These are phyloP conservation scores for Chrysosphaeria jannelii DNA, from an alignment of 2,329 filamentous ascomycete species.

Conservation along the genomic window DNA sequence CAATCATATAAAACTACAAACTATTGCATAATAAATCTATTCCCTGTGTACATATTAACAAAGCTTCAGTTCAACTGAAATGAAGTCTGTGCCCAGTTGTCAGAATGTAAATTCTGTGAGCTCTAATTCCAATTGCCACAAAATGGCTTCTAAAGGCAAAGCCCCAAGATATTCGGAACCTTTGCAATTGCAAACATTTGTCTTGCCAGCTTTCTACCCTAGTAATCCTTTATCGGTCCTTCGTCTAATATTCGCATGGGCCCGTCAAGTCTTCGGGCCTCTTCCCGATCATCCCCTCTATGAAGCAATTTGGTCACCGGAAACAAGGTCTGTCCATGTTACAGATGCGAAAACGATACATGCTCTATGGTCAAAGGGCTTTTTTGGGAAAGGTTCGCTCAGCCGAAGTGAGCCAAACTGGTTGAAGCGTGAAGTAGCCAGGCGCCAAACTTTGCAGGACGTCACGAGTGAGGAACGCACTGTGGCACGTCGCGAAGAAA, in stretches of 20 bases:
- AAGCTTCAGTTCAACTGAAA: no score
- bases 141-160: no score
- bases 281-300: slow-evolving; percentile 24
- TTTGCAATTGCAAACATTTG: slow-evolving; percentile 51
- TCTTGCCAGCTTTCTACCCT: slow-evolving; percentile 65
- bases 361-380: slow-evolving; percentile 83
- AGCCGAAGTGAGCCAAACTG: slow-evolving; percentile 89
- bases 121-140: no score
- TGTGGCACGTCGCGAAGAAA: slow-evolving; percentile 43
- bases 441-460: slow-evolving; percentile 10
- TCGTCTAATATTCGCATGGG: slow-evolving; percentile 47
- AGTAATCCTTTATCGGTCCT: slow-evolving; percentile 76
- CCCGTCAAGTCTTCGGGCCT: slow-evolving; percentile 39
- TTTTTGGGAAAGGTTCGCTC: slow-evolving; percentile 81
- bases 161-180: no score
- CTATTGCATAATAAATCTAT: no score
- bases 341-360: slow-evolving; percentile 45
- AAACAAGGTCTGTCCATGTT: slow-evolving; percentile 60
- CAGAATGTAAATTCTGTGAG: no score
- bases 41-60: no score
- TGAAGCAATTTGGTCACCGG: slow-evolving; percentile 48
- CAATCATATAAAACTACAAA: no score
- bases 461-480: slow-evolving; percentile 53
- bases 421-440: slow-evolving; percentile 54
- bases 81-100: no score